These are phyloP conservation scores for Talaromyces sp. DNA, from an alignment of 2,329 filamentous ascomycete genomes.

Conservation along the genomic window DNA sequence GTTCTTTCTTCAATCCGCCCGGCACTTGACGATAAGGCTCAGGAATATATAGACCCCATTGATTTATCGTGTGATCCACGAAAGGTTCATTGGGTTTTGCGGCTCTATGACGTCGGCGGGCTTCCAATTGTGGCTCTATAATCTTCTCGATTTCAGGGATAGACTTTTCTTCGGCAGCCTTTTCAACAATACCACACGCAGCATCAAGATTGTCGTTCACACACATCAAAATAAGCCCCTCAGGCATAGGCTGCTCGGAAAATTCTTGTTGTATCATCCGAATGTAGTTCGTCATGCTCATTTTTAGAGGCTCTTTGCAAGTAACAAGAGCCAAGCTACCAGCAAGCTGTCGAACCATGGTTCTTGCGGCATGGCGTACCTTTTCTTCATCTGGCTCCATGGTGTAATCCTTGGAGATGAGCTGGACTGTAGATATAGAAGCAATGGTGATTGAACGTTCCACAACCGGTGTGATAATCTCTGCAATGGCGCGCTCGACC, in stretches of 20 bases:
- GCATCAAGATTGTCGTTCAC: conserved; percentile 96
- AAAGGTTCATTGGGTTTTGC: conserved; percentile 79
- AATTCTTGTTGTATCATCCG: conserved; percentile 69
- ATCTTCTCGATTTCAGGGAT: conserved; percentile 93
- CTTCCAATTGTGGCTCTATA: conserved; percentile 74
- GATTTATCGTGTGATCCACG: conserved; percentile 73
- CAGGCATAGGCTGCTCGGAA: conserved; percentile 70
- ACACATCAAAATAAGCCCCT: conserved; percentile 96
- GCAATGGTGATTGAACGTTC: conserved; percentile 97
- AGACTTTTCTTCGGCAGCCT: conserved; percentile 89
- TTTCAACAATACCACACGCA: conserved; percentile 90
- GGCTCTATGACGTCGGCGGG: conserved; percentile 69
- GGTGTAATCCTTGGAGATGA: conserved; percentile 93
- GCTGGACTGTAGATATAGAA: conserved; percentile 90
- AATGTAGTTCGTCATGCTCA: conserved; percentile 97
- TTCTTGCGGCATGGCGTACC: conserved; percentile 79
- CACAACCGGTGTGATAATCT: conserved; percentile 96
- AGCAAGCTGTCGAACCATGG: conserved; percentile 90
- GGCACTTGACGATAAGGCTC: conserved; percentile 86
- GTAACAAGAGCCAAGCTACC: conserved; percentile 95
- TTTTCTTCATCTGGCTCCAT: conserved; percentile 88
- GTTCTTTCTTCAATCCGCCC: conserved; percentile 79
- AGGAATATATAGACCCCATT: conserved; percentile 91
- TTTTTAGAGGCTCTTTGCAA: conserved; percentile 91
- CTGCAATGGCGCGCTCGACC: conserved; percentile 82